Percentiles rank a stretch among this genome's conserved stretches.
Conservation (phyloP, 1,139 yeast species). For the Zygosaccharomyces sapae region DNA sequence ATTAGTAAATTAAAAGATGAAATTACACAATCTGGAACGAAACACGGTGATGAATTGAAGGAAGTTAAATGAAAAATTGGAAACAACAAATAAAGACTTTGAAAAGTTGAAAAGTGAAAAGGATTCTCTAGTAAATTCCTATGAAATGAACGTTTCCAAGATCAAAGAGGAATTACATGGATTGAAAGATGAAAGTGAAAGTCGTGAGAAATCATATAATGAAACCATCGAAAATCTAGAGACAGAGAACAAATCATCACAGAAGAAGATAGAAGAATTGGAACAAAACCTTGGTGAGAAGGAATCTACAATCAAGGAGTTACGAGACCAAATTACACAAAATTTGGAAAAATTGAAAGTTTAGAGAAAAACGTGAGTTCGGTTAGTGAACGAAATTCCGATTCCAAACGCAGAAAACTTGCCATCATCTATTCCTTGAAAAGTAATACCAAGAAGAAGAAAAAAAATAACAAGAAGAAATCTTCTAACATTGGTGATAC, state of each 20-base stretch:
- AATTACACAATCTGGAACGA: background rate
- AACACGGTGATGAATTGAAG: slow-evolving; percentile 16
- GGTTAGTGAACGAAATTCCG: no score
- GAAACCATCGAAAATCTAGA: slow-evolving; percentile 1
- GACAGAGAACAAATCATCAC: slow-evolving; percentile 9
- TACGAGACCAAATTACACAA: no score
- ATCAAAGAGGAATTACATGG: slow-evolving; percentile 5
- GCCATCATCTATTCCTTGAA: slow-evolving; percentile 6
- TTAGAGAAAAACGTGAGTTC: slow-evolving; percentile 4
- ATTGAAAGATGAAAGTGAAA: slow-evolving; percentile 7
- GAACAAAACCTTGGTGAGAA: slow-evolving; percentile 1
- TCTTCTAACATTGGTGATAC: slow-evolving; percentile 18
- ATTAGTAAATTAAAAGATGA: slow-evolving; percentile 1
- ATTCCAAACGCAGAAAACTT: slow-evolving; percentile 1
- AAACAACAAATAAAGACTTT: background rate
- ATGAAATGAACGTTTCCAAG: background rate
- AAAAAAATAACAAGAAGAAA: slow-evolving; percentile 19
- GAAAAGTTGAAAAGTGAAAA: slow-evolving; percentile 8
- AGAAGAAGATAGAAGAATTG: slow-evolving; percentile 4
- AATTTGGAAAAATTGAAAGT: background rate
- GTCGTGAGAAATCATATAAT: background rate
- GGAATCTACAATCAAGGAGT: slow-evolving; percentile 4
- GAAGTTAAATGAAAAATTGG: slow-evolving; percentile 13
- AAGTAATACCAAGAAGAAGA: slow-evolving; percentile 19
- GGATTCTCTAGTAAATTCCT: background rate